Evolutionary conservation across 306 rosid species (phyloP).

Genomic region (Argentina anserina): DNA sequence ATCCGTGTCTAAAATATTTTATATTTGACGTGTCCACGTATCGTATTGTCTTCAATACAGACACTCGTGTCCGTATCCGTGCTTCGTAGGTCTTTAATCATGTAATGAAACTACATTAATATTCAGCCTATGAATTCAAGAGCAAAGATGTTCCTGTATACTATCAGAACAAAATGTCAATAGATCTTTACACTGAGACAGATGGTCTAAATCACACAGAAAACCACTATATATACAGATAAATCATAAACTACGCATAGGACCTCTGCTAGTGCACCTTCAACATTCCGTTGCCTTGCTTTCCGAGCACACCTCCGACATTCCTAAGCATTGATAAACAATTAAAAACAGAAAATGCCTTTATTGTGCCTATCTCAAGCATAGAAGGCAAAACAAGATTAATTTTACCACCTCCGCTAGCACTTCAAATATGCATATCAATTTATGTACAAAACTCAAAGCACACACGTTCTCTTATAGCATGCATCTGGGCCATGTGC

Average conservation of each 20-base stretch:
- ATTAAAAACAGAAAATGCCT: not conserved
- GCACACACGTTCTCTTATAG: constrained; percentile 72
- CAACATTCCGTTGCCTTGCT: constrained; percentile 57
- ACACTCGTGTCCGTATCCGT: no score
- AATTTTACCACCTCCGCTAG: constrained; percentile 16
- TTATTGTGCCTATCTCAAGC: not conserved
- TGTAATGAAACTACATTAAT: no score
- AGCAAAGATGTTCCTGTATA: not conserved
- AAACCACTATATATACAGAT: no score
- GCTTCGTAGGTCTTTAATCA: no score
- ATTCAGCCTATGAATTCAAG: constrained; percentile 52
- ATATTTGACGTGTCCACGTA: no score
- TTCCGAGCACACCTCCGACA: constrained; percentile 51
- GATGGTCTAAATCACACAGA: not conserved
- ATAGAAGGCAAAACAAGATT: not conserved
- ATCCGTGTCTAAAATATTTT: no score
- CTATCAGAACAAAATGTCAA: no score
- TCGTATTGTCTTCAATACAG: no score
- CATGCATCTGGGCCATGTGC: constrained; percentile 63
- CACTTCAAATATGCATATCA: not conserved
- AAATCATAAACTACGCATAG: constrained; percentile 9
- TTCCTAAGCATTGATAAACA: constrained; percentile 29
- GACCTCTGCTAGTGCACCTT: constrained; percentile 62
- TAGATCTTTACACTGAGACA: not conserved
- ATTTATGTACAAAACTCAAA: not conserved